Evolutionary conservation across 2,329 filamentous ascomycete species (phyloP).

Genomic region (Aspergillus calidoustus): DNA sequence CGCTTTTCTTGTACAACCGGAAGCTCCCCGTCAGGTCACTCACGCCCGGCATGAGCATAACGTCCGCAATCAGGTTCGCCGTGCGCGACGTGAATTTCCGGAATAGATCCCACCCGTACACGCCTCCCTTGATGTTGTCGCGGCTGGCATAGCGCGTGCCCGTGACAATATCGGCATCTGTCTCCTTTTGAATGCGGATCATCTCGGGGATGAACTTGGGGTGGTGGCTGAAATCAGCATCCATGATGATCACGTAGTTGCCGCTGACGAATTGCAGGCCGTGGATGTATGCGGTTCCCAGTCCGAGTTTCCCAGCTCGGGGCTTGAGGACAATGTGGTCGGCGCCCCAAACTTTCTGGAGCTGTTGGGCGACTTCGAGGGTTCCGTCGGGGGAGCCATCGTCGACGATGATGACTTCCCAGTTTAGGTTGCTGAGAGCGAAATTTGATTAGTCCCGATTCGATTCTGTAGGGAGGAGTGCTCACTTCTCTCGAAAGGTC

Average conservation of each 20-base stretch:
- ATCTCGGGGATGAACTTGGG: conserved; percentile 98
- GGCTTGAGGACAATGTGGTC: conserved; percentile 82
- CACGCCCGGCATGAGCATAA: conserved; percentile 87
- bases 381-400: conserved; percentile 97
- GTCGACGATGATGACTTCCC: conserved; percentile 97
- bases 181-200: conserved; percentile 77
- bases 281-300: conserved; percentile 95
- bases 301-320: conserved; percentile 92
- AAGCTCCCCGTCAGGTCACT: conserved; percentile 96
- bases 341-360: conserved; percentile 78
- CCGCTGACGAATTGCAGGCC: conserved; percentile 87
- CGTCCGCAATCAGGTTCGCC: conserved; percentile 95
- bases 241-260: conserved; percentile 99
- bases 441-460: not conserved
- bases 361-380: conserved; percentile 85
- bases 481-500: conserved; percentile 86
- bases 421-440: conserved; percentile 77
- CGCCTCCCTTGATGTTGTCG: conserved; percentile 67
- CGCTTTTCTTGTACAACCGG: conserved; percentile 87
- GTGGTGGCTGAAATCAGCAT: conserved; percentile 98
- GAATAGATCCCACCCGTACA: conserved; percentile 97
- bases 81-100: conserved; percentile 72
- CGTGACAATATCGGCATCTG: conserved; percentile 93
- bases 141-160: conserved; percentile 91
- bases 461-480: not conserved